Conservation (phyloP, 352 stramenopile species). For the Globisporangium nunn region DNA sequence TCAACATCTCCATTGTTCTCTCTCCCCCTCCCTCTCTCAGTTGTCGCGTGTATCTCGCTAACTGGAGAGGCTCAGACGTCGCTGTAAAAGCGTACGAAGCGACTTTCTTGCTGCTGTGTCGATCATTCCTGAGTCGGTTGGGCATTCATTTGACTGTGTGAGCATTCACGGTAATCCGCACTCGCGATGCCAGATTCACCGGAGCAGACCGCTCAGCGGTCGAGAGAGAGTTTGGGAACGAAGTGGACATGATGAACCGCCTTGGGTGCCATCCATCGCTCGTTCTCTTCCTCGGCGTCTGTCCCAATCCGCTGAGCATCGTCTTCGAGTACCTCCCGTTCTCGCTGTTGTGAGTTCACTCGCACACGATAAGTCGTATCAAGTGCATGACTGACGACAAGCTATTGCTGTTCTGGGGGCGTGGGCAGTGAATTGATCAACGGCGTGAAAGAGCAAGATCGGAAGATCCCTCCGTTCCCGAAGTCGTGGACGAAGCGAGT, state of each 20-base stretch:
- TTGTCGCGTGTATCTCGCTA: conserved; percentile 70
- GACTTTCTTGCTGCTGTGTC: not conserved
- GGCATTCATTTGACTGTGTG: not conserved
- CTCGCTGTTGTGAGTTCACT: conserved; percentile 55
- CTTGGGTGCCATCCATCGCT: conserved; percentile 63
- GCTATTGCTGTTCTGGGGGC: not conserved
- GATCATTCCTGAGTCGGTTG: not conserved
- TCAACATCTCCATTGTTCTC: not conserved
- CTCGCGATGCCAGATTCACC: conserved; percentile 33
- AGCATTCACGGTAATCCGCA: not conserved
- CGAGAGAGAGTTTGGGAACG: conserved; percentile 70
- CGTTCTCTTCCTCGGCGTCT: conserved; percentile 66
- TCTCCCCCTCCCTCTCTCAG: conserved; percentile 15
- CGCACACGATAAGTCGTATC: not conserved
- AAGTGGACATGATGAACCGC: conserved; percentile 63
- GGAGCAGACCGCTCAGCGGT: conserved; percentile 31
- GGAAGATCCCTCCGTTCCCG: conserved; percentile 54
- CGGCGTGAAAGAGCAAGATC: conserved; percentile 39
- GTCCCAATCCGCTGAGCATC: conserved; percentile 44
- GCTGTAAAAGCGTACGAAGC: conserved; percentile 62
- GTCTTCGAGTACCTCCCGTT: conserved; percentile 75
- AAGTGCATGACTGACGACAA: not conserved
- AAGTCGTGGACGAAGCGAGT: conserved; percentile 74
- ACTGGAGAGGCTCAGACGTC: conserved; percentile 67
- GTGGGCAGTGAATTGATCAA: conserved; percentile 66